Evolutionary conservation across 495 filamentous ascomycete species (phyloP), one percentile per base, ranked within the genome.

Genomic region (Podospora pseudoanserina): DNA sequence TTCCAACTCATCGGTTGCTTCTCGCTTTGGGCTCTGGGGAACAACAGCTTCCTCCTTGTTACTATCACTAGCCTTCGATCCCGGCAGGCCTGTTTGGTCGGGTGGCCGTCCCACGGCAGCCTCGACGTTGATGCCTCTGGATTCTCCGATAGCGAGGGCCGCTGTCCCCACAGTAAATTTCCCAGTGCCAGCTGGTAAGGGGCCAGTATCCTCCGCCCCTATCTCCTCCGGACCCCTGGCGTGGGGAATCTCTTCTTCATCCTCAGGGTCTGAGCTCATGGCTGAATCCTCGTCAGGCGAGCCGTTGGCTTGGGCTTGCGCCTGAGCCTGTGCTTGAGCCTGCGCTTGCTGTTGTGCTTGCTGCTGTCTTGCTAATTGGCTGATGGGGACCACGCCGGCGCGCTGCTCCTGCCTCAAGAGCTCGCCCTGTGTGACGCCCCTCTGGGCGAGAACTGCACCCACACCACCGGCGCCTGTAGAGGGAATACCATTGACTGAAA

Each of bases 121-220:
- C 64, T 85, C 84, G 23, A 86, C 74, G 67, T 87, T 81, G 64
- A 87, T 85, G 1, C 81, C 83, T 34, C 81, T 79, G 75, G 82
- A 81, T 53, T 78, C 76, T 23, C 80, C 61, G 7, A 75, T 67
- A 26, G 53, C 23, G 30, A 26, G 57, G 63, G 69, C 74, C 39
- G 65, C 65, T 5, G 72, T 70, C 44, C 75, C 73, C 34, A 75
- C 68, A 16, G 71, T 71, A 61, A 66, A 67, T 20, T 68, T 68
- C 13, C 72, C 71, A 2, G 67, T 63, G 0, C 71, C 78, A 0
- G 77, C 77, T 65, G 68, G 79, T 76, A 97, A 94, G 19, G 92
- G 87, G 1, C 95, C 95, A 74, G 91, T 88, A 74, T 99, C 95
- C 72, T 93, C 90, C 28, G 92, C 86, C 0, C 93, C 94, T 27